phyloP scores from a whole-genome alignment of 345 rosid genomes.

The Syzygium aqueum region DNA sequence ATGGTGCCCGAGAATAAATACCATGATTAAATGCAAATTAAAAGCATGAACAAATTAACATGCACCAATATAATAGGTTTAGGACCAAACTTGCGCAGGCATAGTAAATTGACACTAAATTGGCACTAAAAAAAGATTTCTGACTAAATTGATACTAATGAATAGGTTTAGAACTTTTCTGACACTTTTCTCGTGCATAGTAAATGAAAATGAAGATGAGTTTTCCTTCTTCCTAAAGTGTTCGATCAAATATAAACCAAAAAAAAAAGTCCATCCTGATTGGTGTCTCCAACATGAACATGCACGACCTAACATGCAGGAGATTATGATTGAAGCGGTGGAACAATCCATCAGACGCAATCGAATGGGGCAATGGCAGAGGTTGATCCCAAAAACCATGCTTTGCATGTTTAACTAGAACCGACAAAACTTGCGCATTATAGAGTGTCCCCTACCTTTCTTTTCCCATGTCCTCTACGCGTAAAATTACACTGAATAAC shows the following conservation, averaged over 20 bases:
- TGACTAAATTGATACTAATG: background rate
- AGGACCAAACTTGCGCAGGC: too few species aligned
- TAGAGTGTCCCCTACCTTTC: background rate
- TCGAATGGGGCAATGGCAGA: slow-evolving; percentile 26
- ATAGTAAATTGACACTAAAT: too few species aligned
- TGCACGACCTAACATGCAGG: slow-evolving; percentile 4
- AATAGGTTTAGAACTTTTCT: too few species aligned
- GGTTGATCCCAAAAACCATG: slow-evolving; percentile 4
- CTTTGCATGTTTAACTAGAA: background rate
- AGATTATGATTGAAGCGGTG: slow-evolving; percentile 23
- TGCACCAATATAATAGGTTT: too few species aligned
- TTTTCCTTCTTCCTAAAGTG: too few species aligned
- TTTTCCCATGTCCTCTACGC: background rate
- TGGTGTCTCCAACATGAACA: background rate
- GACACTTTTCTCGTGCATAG: too few species aligned
- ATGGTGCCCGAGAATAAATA: background rate
- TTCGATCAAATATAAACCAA: background rate
- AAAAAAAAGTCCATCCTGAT: background rate
- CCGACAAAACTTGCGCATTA: background rate
- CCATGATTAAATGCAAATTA: too few species aligned
- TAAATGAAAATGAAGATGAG: too few species aligned
- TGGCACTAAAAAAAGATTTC: too few species aligned
- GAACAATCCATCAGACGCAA: slow-evolving; percentile 29
- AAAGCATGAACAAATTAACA: too few species aligned
- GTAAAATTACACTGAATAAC: too few species aligned